Base-by-base conservation (phyloP, 306 rosid species). In the Gastrolobium bilobum region DNA sequence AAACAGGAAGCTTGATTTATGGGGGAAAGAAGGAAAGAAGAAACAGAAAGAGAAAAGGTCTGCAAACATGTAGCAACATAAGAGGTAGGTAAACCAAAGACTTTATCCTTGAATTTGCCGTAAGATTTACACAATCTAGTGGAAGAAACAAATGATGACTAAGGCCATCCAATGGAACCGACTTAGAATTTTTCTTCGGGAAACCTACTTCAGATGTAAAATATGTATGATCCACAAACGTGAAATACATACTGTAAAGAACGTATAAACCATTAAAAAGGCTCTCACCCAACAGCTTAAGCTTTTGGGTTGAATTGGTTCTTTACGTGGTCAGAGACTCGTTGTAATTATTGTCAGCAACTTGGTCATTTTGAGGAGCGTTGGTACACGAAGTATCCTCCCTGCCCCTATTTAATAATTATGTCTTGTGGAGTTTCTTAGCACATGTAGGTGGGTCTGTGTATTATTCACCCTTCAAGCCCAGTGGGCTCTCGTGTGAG, bases 1-100 rank as follows among this genome's bases (percentile, higher is more conserved):
- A 50, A 5, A 53, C 42, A 61, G n/a, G 73, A 72, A 46, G 76
- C 10, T 15, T 64, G 46, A 46, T 70, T 15, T 40, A 42, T 2
- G n/a, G 35, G 40, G 57, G 8, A 70, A 69, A 56, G 58, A 65
- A 30, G 4, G 38, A 50, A 67, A 65, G 66, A 69, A 48, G 10
- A 82, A 75, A 42, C 26, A 56, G 44, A 57, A 6, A 52, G 59
- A 38, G 33, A 42, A 76, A 75, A 33, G 53, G 20, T 14, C 73
- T 51, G 34, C 37, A 80, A 77, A 77, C 79, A 77, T 68, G 48
- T 10, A n/a, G 54, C 68, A 8, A 62, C 62, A 77, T 10, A 31
- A 48, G 48, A 68, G 20, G 26, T 10, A 42, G 52, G 40, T 50
- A 39, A 76, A 53, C 77, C 38, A 13, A 69, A 58, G 68, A 64